A percentile compares a stretch with the other conserved stretches of the same genome.
These are phyloP conservation scores for Malassezia psittaci DNA, from an alignment of 1,284 basidiomycete species.

Conservation along the genomic window DNA sequence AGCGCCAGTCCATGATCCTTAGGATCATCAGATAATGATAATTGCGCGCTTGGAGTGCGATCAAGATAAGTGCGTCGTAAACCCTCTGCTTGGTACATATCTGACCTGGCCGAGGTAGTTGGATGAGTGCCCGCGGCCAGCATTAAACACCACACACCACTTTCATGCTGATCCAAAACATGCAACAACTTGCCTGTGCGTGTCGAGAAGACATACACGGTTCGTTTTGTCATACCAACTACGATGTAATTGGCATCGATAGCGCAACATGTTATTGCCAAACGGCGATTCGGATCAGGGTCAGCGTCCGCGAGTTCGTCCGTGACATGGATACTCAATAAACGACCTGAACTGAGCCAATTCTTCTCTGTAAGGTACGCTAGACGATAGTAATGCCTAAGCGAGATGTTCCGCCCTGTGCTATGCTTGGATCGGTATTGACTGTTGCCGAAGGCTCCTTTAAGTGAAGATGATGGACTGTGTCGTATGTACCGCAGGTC, in stretches of 20 bases:
- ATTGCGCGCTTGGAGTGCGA: conserved; percentile 4
- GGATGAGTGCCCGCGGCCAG: conserved; percentile 51
- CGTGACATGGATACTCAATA: conserved; percentile 62
- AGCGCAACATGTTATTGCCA: conserved; percentile 73
- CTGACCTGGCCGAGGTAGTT: conserved; percentile 2
- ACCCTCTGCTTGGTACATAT: not conserved
- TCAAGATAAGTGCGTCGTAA: conserved; percentile 2
- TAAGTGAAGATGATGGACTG: conserved; percentile 6
- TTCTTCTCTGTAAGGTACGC: conserved; percentile 68
- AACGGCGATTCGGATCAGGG: conserved; percentile 55
- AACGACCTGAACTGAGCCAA: conserved; percentile 70
- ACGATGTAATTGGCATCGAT: conserved; percentile 77
- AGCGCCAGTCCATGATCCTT: conserved; percentile 3
- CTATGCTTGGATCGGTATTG: not conserved
- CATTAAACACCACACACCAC: conserved; percentile 84
- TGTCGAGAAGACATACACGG: conserved; percentile 77
- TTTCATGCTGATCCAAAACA: conserved; percentile 72
- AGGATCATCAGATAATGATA: not conserved
- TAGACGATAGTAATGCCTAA: conserved; percentile 57
- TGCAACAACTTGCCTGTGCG: conserved; percentile 65
- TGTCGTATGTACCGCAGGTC: not conserved
- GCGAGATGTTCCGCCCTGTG: not conserved
- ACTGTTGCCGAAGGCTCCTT: conserved; percentile 14
- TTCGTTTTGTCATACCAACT: conserved; percentile 76
- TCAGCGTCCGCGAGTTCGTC: conserved; percentile 15